Evolutionary conservation across 352 stramenopile genomes (phyloP).

Genomic region (Pythium vanterpoolii): DNA sequence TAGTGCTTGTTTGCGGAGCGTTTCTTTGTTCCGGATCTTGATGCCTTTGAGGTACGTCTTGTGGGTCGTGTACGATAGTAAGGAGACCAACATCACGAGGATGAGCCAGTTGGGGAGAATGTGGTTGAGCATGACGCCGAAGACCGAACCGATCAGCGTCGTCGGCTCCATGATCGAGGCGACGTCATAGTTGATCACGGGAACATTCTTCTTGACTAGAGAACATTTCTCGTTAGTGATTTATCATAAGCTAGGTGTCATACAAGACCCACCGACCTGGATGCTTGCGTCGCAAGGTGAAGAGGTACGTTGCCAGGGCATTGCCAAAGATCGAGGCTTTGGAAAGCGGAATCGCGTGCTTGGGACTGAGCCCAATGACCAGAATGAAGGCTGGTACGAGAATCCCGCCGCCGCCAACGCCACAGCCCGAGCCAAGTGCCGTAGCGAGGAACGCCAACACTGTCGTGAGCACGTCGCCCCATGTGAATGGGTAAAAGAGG

Average conservation of each 20-base stretch:
- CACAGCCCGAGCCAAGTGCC: slow-evolving; percentile 88
- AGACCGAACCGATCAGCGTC: slow-evolving; percentile 74
- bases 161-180: slow-evolving; percentile 98
- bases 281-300: slow-evolving; percentile 93
- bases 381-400: slow-evolving; percentile 98
- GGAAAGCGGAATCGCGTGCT: slow-evolving; percentile 96
- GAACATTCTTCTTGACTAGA: slow-evolving; percentile 76
- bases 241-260: no score
- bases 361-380: slow-evolving; percentile 90
- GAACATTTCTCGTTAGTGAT: no score
- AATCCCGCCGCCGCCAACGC: slow-evolving; percentile 93
- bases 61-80: slow-evolving; percentile 77
- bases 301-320: slow-evolving; percentile 92
- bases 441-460: slow-evolving; percentile 78
- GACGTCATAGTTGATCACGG: slow-evolving; percentile 98
- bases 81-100: slow-evolving; percentile 62
- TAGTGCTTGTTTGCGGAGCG: slow-evolving; percentile 31
- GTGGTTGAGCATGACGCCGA: slow-evolving; percentile 83
- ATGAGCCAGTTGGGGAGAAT: slow-evolving; percentile 85
- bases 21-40: slow-evolving; percentile 67
- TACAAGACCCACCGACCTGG: slow-evolving; percentile 46
- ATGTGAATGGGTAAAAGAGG: slow-evolving; percentile 73
- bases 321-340: slow-evolving; percentile 98
- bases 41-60: slow-evolving; percentile 69
- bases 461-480: slow-evolving; percentile 62